These are phyloP conservation scores for Penicillium salamii DNA, from an alignment of 495 filamentous ascomycete genomes.

Conservation along the genomic window DNA sequence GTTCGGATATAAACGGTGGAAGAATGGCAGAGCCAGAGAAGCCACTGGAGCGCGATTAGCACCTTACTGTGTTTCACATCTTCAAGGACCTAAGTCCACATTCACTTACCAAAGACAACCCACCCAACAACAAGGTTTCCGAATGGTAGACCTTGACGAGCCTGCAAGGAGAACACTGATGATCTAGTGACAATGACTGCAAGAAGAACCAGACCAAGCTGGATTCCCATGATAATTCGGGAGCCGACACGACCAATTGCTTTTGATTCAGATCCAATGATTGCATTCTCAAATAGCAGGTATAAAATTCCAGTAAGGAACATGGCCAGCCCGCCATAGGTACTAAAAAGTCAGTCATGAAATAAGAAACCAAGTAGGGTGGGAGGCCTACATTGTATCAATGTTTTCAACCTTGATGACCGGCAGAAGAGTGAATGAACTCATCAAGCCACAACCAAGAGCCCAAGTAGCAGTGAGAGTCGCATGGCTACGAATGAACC, in stretches of 20 bases:
- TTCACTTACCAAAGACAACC: constrained; percentile 68
- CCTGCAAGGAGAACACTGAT: constrained; percentile 76
- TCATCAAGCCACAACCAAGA: constrained; percentile 76
- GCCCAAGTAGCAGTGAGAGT: constrained; percentile 71
- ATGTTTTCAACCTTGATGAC: constrained; percentile 81
- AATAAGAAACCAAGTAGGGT: neutral
- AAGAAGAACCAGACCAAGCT: constrained; percentile 79
- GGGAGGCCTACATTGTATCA: constrained; percentile 64
- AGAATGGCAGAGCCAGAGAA: constrained; percentile 76
- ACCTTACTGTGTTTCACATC: too few species aligned
- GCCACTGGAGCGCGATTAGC: constrained; percentile 47
- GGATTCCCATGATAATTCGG: constrained; percentile 54
- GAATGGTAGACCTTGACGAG: constrained; percentile 79
- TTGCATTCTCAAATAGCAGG: constrained; percentile 72
- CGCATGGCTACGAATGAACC: constrained; percentile 64
- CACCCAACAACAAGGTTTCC: constrained; percentile 90
- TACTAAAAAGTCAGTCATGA: constrained; percentile 40
- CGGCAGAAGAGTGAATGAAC: constrained; percentile 83
- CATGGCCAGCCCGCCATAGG: constrained; percentile 77
- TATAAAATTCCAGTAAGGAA: constrained; percentile 75
- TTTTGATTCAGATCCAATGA: constrained; percentile 42
- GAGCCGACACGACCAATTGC: constrained; percentile 41
- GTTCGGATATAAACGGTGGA: constrained; percentile 78
- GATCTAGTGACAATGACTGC: constrained; percentile 83
- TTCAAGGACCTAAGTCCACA: neutral